Percentiles rank a stretch among this genome's conserved stretches.
phyloP scores from a whole-genome alignment of 2,329 filamentous ascomycete species.

The Fusarium paranaense region DNA sequence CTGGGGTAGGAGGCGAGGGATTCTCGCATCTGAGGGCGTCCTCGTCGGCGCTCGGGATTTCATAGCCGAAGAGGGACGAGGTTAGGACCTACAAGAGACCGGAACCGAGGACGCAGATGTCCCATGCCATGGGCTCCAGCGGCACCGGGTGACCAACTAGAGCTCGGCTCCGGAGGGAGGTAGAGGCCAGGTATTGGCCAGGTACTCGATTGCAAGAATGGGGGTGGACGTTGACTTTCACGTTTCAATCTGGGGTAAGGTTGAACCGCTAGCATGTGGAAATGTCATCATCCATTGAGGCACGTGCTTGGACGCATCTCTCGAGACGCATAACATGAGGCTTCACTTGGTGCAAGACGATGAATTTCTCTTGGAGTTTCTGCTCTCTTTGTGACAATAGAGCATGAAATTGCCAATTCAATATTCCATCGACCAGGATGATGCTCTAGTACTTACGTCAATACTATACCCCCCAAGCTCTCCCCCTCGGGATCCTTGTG shows the following conservation, averaged over 20 bases:
- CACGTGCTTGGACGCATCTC: neutral
- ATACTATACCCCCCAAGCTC: slow-evolving; percentile 27
- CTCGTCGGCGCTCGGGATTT: slow-evolving; percentile 37
- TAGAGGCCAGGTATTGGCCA: slow-evolving; percentile 5
- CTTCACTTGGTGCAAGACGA: neutral
- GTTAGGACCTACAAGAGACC: slow-evolving; percentile 5
- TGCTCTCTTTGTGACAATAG: neutral
- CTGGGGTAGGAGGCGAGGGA: neutral
- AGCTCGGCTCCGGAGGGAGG: slow-evolving; percentile 30
- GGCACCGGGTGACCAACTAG: slow-evolving; percentile 14
- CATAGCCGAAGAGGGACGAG: slow-evolving; percentile 35
- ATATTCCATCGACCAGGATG: neutral
- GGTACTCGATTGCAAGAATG: neutral
- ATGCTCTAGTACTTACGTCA: slow-evolving; percentile 35
- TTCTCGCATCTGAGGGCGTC: neutral
- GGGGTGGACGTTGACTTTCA: neutral
- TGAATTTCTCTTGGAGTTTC: neutral
- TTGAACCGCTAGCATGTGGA: slow-evolving; percentile 28
- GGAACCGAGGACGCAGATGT: slow-evolving; percentile 35
- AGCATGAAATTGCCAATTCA: neutral
- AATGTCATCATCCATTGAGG: slow-evolving; percentile 17
- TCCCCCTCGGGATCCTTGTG: slow-evolving; percentile 36
- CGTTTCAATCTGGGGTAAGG: slow-evolving; percentile 28
- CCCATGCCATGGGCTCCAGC: neutral
- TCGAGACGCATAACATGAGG: neutral